Base-by-base conservation (phyloP, 2,329 filamentous ascomycete genomes). In the Diaporthe australafricana region DNA sequence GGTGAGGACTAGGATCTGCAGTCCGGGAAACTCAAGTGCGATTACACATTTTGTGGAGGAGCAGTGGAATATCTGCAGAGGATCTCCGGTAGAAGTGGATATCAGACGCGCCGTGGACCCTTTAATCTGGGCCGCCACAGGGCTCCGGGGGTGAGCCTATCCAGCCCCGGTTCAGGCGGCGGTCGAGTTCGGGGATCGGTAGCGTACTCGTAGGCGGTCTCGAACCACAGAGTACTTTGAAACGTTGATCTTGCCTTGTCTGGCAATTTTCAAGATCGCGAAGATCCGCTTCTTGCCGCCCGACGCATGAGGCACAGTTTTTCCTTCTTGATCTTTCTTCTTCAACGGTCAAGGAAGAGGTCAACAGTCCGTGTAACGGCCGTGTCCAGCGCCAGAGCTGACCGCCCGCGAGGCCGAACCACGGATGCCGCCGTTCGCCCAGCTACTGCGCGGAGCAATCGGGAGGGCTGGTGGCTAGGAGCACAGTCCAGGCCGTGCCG, bases 121-220 rank as follows among this genome's bases (percentile, higher is more conserved):
- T 73, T 73, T 73, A 73, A 73, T 73, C 70, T 73, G 57, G 60
- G 65, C 40, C 50, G 57, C 22, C 65, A 48, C 48, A 27, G 16
- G 27, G 30, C 56, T 63, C 56, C 56, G n/a, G 52, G 65, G 63
- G 65, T 69, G 65, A 53, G 35, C 52, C 71, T 71, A 65, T 42
- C 71, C 48, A 48, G 48, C 68, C 65, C 27, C 40, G 17, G n/a
- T 20, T 20, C 14, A 25, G 27, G 25, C 25, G 20, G 30, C 53
- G 14, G 66, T 53, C 30, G 35, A 55, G 53, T 22, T 42, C 45
- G 30, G 42, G 35, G 48, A 47, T 40, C 45, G 25, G 42, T 42
- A 53, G 38, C 40, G 30, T 32, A 35, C n/a, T 65, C 38, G 56
- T 12, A 32, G 47, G 25, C 11, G 38, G 62, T 71, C 69, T 68